phyloP scores from a whole-genome alignment of 208 protist genomes.

The Naegleria fowleri region DNA sequence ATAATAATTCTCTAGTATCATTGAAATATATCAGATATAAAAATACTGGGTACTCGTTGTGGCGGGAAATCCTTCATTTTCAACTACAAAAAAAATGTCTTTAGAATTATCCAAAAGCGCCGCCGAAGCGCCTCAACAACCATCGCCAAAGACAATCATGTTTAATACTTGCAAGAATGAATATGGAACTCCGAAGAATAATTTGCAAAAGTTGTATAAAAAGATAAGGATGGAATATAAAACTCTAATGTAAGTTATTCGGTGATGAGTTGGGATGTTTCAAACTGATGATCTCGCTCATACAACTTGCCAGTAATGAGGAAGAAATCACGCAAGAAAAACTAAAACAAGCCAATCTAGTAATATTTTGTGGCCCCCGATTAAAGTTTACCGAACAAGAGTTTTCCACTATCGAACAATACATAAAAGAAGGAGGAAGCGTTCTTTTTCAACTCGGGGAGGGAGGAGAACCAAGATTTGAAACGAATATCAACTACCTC shows the following conservation, averaged over 20 bases:
- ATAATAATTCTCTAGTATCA: too few relatives aligned
- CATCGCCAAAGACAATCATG: conserved; percentile 45
- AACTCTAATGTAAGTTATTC: conserved; percentile 75
- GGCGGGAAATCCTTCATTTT: too few relatives aligned
- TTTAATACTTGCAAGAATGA: conserved; percentile 82
- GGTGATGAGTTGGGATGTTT: too few relatives aligned
- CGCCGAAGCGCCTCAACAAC: background rate
- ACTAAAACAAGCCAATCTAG: conserved; percentile 59
- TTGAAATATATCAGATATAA: too few relatives aligned
- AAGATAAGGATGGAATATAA: conserved; percentile 64
- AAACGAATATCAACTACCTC: conserved; percentile 58
- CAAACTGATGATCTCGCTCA: too few relatives aligned
- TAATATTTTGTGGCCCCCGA: conserved; percentile 69
- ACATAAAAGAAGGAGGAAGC: conserved; percentile 78
- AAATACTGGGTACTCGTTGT: too few relatives aligned
- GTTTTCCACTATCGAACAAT: conserved; percentile 64
- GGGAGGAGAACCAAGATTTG: conserved; percentile 63
- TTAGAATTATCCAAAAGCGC: too few relatives aligned
- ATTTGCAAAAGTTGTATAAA: conserved; percentile 68
- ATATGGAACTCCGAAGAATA: conserved; percentile 71
- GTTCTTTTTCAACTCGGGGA: conserved; percentile 77
- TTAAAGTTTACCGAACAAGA: conserved; percentile 58
- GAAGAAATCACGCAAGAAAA: conserved; percentile 53
- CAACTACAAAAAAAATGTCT: too few relatives aligned
- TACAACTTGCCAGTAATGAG: conserved; percentile 37